Evolutionary conservation across 768 basidiomycete genomes (phyloP), one percentile per base, ranked within the genome.

Genomic region (Paxillus ammoniavirescens): DNA sequence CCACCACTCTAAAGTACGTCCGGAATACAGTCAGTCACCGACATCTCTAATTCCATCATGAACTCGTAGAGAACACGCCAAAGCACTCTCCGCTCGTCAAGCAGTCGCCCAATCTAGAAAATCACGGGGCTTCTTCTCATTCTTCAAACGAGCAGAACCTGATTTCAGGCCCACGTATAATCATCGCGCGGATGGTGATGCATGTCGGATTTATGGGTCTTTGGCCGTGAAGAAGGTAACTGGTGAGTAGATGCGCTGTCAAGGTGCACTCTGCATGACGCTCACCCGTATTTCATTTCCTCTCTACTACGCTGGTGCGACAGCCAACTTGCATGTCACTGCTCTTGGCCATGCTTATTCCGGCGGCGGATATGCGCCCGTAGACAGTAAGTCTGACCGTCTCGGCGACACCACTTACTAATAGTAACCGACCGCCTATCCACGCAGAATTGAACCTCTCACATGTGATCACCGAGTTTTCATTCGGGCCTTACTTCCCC

Each of bases 401-500:
- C 47, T 47, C 33, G 5, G 41, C 44, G 30, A 52, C 40, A 17
- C 45, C 43, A 18, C 37, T 50, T 13, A 50, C 12, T 14, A 35
- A 35, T 35, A 44, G 23, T 35, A n/a, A 10, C 47, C 35, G 2
- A 5, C 12, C 31, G 42, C n/a, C 12, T 14, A 7, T 26, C 31
- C 10, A 35, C 35, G 13, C 54, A 96, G 93, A 86, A 60, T 94
- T 98, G 92, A 99, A 99, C 65, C 80, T 99, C 33, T 93, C 92
- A 3, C 96, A 98, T 74, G 85, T 97, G 57, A 94, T 98, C 64
- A 87, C 87, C 49, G 96, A 99, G 70, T 97, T 98, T 67, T 97
- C 94, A 0, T 98, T 98, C 58, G 96, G 96, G 1, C 91, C 94
- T 2, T 86, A 89, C 75, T 98, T 97, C 77, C 96, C 96, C 2